phyloP scores from a whole-genome alignment of 176 grass and related monocot species.

The Lolium multiflorum region DNA sequence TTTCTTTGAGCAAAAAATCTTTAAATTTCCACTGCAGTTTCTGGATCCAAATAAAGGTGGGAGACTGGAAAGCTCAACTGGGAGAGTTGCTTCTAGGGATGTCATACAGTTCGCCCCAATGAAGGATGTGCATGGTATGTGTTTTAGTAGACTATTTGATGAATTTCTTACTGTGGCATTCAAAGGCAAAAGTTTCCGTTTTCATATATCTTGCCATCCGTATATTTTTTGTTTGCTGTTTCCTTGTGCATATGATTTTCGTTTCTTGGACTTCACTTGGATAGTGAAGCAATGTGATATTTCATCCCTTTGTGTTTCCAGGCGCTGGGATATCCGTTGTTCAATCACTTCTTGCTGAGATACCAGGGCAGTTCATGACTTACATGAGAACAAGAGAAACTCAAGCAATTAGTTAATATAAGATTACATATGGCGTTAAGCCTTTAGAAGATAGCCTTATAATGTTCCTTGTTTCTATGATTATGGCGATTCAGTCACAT shows the following conservation, averaged over 20 bases:
- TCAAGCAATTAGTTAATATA: conserved; percentile 58
- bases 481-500: conserved; percentile 20
- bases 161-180: neutral
- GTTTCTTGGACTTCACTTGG: conserved; percentile 3
- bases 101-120: conserved; percentile 95
- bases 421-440: conserved; percentile 12
- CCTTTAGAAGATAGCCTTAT: conserved; percentile 13
- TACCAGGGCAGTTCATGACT: conserved; percentile 94
- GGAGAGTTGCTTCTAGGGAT: conserved; percentile 86
- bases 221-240: conserved; percentile 19
- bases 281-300: conserved; percentile 26
- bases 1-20: conserved; percentile 26
- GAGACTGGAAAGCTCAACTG: conserved; percentile 80
- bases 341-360: conserved; percentile 93
- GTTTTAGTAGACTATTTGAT: conserved; percentile 7
- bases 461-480: conserved; percentile 37
- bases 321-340: conserved; percentile 70
- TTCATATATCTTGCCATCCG: neutral
- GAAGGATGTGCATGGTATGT: conserved; percentile 79
- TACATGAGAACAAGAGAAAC: conserved; percentile 95
- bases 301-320: conserved; percentile 47
- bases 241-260: conserved; percentile 17
- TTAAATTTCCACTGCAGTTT: conserved; percentile 61
- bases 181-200: conserved; percentile 3
- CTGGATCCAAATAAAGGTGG: conserved; percentile 97